Evolutionary conservation across 768 basidiomycete species (phyloP).

Genomic region (Rhizopogon vesiculosus): DNA sequence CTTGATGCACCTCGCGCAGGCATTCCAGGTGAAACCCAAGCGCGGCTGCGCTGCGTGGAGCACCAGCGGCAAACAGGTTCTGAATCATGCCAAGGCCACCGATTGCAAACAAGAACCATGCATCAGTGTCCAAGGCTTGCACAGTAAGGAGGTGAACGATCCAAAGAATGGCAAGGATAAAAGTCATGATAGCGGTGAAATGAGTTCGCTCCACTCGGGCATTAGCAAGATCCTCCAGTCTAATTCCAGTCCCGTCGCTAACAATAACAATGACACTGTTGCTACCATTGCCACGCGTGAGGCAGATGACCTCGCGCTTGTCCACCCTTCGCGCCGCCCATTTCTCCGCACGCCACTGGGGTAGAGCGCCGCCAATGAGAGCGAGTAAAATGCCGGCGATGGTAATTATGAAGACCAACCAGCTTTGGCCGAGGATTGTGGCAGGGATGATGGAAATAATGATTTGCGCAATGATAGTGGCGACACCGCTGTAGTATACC

Average conservation of each 20-base stretch:
- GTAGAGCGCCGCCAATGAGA: conserved; percentile 17
- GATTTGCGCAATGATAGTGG: conserved; percentile 21
- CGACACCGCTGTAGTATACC: conserved; percentile 20
- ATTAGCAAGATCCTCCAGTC: conserved; percentile 26
- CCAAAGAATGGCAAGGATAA: conserved; percentile 15
- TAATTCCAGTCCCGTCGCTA: conserved; percentile 19
- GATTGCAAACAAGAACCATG: conserved; percentile 20
- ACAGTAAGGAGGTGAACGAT: conserved; percentile 20
- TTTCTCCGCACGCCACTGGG: conserved; percentile 27
- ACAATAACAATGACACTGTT: conserved; percentile 25
- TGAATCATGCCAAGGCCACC: conserved; percentile 23
- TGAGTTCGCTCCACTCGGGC: conserved; percentile 3
- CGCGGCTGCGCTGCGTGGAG: conserved; percentile 12
- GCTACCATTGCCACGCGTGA: conserved; percentile 27
- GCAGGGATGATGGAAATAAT: conserved; percentile 24
- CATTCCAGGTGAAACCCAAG: conserved; percentile 18
- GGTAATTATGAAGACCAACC: conserved; percentile 26
- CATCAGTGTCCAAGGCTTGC: conserved; percentile 10
- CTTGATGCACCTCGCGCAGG: background rate
- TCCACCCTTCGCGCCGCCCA: conserved; percentile 19
- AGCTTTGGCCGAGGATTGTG: conserved; percentile 15
- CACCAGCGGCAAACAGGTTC: conserved; percentile 20
- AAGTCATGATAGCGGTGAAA: conserved; percentile 7
- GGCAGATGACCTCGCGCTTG: conserved; percentile 17
- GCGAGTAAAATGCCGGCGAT: conserved; percentile 21